Evolutionary conservation across 345 rosid species (phyloP).

Genomic region (Moringa oleifera): DNA sequence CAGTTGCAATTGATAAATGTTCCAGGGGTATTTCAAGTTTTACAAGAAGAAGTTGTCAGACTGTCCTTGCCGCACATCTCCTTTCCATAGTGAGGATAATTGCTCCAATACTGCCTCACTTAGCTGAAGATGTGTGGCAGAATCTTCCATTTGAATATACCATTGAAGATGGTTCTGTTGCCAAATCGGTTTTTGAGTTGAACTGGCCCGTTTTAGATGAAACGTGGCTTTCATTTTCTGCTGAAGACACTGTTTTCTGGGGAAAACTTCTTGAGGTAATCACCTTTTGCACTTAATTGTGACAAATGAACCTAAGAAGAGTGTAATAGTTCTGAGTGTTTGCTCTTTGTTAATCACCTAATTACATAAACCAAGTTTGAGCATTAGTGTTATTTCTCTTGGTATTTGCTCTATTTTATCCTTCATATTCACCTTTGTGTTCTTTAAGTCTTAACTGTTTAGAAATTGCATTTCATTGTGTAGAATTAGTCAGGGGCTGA

Average conservation of each 20-base stretch:
- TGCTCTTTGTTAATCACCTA: no score
- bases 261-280: conserved; percentile 78
- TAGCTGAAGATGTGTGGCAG: conserved; percentile 96
- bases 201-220: conserved; percentile 73
- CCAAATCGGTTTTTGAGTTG: conserved; percentile 73
- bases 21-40: conserved; percentile 67
- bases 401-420: no score
- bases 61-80: conserved; percentile 88
- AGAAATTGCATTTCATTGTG: no score
- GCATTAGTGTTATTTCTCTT: no score
- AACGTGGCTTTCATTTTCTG: conserved; percentile 59
- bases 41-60: conserved; percentile 94
- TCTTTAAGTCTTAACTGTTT: no score
- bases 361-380: no score
- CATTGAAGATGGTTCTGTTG: conserved; percentile 51
- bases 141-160: conserved; percentile 73
- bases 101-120: conserved; percentile 89
- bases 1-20: conserved; percentile 12
- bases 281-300: neutral
- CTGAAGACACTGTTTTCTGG: conserved; percentile 71
- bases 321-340: neutral
- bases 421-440: neutral
- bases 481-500: neutral
- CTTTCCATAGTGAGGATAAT: conserved; percentile 70
- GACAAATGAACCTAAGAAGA: neutral